A percentile compares a stretch with the other conserved stretches of the same genome.
Conservation (phyloP, 2,329 filamentous ascomycete genomes). For the Bipolaris cookei region DNA sequence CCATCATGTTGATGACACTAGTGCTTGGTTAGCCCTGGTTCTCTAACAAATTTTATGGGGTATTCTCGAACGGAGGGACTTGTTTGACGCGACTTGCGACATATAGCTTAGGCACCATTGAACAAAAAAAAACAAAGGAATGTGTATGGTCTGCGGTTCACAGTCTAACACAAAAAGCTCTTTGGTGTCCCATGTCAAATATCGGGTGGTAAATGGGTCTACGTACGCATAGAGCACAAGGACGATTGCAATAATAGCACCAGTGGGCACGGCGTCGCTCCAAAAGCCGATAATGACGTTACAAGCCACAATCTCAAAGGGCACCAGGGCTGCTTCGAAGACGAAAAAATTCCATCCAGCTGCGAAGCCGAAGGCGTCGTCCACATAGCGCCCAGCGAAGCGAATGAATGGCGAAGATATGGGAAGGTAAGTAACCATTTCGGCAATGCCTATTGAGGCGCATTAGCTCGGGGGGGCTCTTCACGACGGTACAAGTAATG, state of each 20-base stretch:
- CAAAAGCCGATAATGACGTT: constrained; percentile 52
- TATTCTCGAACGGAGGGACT: background rate
- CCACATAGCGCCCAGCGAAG: constrained; percentile 76
- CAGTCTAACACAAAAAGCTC: background rate
- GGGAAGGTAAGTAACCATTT: constrained; percentile 79
- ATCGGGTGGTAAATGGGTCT: background rate
- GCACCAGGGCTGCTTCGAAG: constrained; percentile 71
- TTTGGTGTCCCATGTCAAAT: background rate
- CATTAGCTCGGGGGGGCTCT: constrained; percentile 28
- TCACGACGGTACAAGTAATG: constrained; percentile 3
- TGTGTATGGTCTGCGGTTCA: background rate
- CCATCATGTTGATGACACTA: constrained; percentile 70
- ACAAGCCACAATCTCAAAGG: constrained; percentile 67
- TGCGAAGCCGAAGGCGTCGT: constrained; percentile 75
- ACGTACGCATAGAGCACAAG: constrained; percentile 65
- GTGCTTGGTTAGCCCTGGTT: constrained; percentile 14
- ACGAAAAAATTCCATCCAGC: constrained; percentile 78
- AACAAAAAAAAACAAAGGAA: background rate
- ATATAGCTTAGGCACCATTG: background rate
- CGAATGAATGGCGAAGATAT: constrained; percentile 80
- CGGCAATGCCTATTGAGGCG: constrained; percentile 60
- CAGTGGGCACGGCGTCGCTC: constrained; percentile 64
- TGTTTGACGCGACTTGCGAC: background rate
- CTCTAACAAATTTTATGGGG: background rate
- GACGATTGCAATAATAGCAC: constrained; percentile 66